These are phyloP conservation scores for Saururus chinensis DNA, from an alignment of 164 flowering plant genomes.

Conservation along the genomic window DNA sequence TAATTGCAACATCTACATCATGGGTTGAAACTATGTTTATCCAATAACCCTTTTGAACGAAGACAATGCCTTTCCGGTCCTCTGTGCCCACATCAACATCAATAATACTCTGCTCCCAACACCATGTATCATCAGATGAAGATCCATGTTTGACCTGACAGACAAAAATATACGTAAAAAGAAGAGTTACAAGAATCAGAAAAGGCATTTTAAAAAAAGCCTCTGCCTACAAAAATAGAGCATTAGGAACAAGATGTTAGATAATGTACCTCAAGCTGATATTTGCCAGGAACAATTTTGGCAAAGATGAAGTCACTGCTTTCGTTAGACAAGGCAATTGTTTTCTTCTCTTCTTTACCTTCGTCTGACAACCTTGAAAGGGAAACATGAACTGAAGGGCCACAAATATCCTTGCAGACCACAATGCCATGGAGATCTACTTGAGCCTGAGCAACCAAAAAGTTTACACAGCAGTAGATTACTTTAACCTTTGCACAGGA, in stretches of 20 bases:
- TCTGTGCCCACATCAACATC: slow-evolving; percentile 78
- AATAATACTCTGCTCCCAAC: slow-evolving; percentile 72
- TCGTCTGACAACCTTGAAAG: slow-evolving; percentile 38
- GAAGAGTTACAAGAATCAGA: background rate
- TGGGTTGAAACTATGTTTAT: slow-evolving; percentile 66
- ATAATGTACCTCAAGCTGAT: slow-evolving; percentile 64
- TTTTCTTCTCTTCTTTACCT: slow-evolving; percentile 32
- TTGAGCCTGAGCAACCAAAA: slow-evolving; percentile 45
- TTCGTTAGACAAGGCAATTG: slow-evolving; percentile 43
- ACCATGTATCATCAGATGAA: slow-evolving; percentile 72
- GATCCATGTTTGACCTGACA: slow-evolving; percentile 53
- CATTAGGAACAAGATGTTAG: background rate
- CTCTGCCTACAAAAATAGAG: too few species aligned
- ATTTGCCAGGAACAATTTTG: slow-evolving; percentile 81
- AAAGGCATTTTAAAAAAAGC: too few species aligned
- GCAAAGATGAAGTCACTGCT: slow-evolving; percentile 51
- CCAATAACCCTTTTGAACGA: slow-evolving; percentile 91
- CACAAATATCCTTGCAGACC: slow-evolving; percentile 78
- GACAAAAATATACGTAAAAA: background rate
- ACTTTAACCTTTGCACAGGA: background rate
- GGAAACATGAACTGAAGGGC: slow-evolving; percentile 47
- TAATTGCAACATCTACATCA: slow-evolving; percentile 59
- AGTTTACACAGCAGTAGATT: slow-evolving; percentile 2
- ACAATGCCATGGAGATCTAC: slow-evolving; percentile 72
- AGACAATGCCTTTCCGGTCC: slow-evolving; percentile 51